Percentiles rank a stretch among this genome's conserved stretches.
phyloP scores from a whole-genome alignment of 2,329 filamentous ascomycete genomes.

The Aspergillus uvarum region DNA sequence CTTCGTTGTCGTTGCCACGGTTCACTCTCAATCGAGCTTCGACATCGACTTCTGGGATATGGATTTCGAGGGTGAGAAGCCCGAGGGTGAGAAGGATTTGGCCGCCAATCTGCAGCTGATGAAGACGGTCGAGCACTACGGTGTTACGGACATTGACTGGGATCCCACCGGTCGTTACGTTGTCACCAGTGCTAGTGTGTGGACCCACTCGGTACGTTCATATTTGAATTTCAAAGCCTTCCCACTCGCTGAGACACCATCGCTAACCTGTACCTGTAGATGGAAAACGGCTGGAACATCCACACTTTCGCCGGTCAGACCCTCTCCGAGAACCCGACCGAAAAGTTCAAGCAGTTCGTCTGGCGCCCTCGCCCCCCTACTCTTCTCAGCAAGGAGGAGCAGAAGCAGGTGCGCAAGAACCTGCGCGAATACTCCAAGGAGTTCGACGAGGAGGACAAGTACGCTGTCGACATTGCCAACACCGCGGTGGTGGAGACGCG shows the following conservation, averaged over 20 bases:
- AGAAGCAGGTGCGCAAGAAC: slow-evolving; percentile 97
- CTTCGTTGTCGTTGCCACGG: slow-evolving; percentile 91
- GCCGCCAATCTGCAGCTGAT: slow-evolving; percentile 93
- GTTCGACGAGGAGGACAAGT: slow-evolving; percentile 93
- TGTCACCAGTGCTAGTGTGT: slow-evolving; percentile 86
- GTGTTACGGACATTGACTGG: slow-evolving; percentile 97
- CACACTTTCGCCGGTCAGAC: slow-evolving; percentile 94
- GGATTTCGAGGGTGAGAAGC: slow-evolving; percentile 96
- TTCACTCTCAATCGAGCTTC: slow-evolving; percentile 87
- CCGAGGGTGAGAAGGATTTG: slow-evolving; percentile 88
- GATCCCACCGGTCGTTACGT: slow-evolving; percentile 95
- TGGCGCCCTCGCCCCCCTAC: slow-evolving; percentile 91
- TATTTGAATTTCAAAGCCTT: background rate
- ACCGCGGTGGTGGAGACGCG: slow-evolving; percentile 88
- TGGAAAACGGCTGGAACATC: slow-evolving; percentile 98
- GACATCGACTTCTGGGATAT: slow-evolving; percentile 98
- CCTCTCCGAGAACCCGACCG: slow-evolving; percentile 84
- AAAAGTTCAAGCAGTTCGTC: slow-evolving; percentile 96
- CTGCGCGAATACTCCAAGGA: slow-evolving; percentile 91
- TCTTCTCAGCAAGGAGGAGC: slow-evolving; percentile 93
- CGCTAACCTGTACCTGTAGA: slow-evolving; percentile 53
- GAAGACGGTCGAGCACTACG: slow-evolving; percentile 93
- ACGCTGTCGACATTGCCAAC: slow-evolving; percentile 90
- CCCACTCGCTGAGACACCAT: slow-evolving; percentile 14
- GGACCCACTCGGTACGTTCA: slow-evolving; percentile 85